Conservation (phyloP, 83 land plant genomes). For the Larix sibirica region DNA sequence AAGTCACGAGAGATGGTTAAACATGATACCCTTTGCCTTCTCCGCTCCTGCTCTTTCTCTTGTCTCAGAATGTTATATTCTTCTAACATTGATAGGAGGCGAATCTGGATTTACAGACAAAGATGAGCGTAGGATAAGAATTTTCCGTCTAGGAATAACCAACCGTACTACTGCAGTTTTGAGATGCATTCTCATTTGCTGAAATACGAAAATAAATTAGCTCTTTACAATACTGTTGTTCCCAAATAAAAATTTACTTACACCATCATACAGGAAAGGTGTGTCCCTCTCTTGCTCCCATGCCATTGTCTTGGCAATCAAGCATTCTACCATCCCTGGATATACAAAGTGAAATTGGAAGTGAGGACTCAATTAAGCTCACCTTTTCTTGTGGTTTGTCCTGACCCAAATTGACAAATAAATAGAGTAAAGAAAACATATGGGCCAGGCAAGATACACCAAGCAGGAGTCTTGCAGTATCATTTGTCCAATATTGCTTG, state of each 20-base stretch:
- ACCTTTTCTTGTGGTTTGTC: not conserved
- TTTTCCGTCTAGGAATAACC: not conserved
- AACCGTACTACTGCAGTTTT: too few species aligned
- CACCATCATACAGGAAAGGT: slow-evolving; percentile 86
- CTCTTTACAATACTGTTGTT: too few species aligned
- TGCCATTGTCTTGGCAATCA: slow-evolving; percentile 48
- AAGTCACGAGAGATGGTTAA: not conserved
- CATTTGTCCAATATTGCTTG: slow-evolving; percentile 8
- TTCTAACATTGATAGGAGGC: slow-evolving; percentile 78
- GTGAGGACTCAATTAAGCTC: not conserved
- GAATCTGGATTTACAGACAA: slow-evolving; percentile 36
- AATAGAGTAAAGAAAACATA: not conserved
- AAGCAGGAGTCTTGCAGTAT: not conserved
- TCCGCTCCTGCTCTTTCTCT: slow-evolving; percentile 85
- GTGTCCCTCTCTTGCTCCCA: slow-evolving; percentile 83
- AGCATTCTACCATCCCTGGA: slow-evolving; percentile 76
- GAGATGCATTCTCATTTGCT: too few species aligned
- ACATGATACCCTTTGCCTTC: slow-evolving; percentile 57
- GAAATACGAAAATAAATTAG: too few species aligned
- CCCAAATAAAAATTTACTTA: slow-evolving; percentile 24
- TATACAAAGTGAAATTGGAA: not conserved
- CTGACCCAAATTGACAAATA: too few species aligned
- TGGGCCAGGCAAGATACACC: not conserved
- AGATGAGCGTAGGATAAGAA: not conserved
- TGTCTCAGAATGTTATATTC: slow-evolving; percentile 67